phyloP scores from a whole-genome alignment of 106 monocot genomes.

The Dioscorea alata region DNA sequence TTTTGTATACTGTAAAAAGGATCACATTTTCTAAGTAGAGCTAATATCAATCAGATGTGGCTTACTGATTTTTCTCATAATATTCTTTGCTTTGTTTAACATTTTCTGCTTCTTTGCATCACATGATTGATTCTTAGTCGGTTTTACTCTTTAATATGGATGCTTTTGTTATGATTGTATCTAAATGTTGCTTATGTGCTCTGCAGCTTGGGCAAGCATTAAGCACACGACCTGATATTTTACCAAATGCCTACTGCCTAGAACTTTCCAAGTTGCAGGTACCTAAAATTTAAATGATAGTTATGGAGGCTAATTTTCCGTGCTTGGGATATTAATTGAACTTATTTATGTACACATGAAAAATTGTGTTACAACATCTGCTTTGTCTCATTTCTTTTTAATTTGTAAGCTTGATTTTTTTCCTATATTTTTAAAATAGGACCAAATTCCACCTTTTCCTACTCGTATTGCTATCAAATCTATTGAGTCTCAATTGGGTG shows the following conservation, averaged over 20 bases:
- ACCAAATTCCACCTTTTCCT: conserved; percentile 96
- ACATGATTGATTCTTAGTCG: not conserved
- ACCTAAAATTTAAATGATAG: not conserved
- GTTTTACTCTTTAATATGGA: not conserved
- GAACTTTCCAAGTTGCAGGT: conserved; percentile 97
- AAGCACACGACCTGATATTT: conserved; percentile 87
- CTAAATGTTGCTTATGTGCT: conserved; percentile 1
- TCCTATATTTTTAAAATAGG: conserved; percentile 30
- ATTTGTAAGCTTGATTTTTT: not conserved
- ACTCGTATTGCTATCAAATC: conserved; percentile 76
- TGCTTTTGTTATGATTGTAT: not conserved
- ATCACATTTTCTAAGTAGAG: not conserved
- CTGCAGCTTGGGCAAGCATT: conserved; percentile 89
- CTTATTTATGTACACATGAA: not conserved
- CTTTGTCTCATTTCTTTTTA: not conserved
- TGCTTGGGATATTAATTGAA: not conserved
- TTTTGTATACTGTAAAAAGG: not conserved
- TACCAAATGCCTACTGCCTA: conserved; percentile 75
- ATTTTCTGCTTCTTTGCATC: not conserved
- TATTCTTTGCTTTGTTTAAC: not conserved
- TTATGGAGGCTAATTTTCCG: not conserved
- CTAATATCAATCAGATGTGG: not conserved
- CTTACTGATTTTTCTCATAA: too few relatives aligned
- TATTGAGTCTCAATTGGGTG: conserved; percentile 78
- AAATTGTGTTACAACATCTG: not conserved